phyloP scores from a whole-genome alignment of 805 yeast genomes.

The Starmerella kuoi region DNA sequence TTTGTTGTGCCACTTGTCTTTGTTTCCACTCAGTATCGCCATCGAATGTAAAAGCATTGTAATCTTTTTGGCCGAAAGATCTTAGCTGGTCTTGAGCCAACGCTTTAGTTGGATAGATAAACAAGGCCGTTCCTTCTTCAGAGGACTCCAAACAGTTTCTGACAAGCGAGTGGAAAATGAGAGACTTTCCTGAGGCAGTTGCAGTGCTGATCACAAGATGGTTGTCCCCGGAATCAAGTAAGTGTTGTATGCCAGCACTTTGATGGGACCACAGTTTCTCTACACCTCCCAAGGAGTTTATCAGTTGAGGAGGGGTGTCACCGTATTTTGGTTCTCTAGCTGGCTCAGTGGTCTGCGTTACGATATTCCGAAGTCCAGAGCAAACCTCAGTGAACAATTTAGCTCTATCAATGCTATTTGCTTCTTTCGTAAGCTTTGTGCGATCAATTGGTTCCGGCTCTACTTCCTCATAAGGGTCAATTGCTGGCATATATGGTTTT shows the following conservation, averaged over 20 bases:
- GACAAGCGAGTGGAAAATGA: slow-evolving; percentile 83
- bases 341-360: slow-evolving; percentile 51
- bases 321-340: slow-evolving; percentile 12
- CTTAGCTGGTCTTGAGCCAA: slow-evolving; percentile 88
- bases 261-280: slow-evolving; percentile 67
- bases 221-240: slow-evolving; percentile 34
- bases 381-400: slow-evolving; percentile 1
- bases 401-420: neutral
- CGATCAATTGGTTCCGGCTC: neutral
- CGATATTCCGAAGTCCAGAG: slow-evolving; percentile 27
- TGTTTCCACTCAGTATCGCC: slow-evolving; percentile 70
- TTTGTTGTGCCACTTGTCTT: slow-evolving; percentile 43
- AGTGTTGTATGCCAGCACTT: slow-evolving; percentile 49
- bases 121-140: slow-evolving; percentile 54
- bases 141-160: slow-evolving; percentile 34
- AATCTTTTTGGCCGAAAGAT: slow-evolving; percentile 47
- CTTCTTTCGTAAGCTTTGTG: neutral
- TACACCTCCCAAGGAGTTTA: slow-evolving; percentile 40
- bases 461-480: neutral
- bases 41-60: slow-evolving; percentile 56
- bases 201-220: slow-evolving; percentile 86
- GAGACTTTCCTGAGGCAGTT: slow-evolving; percentile 91
- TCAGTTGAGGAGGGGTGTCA: slow-evolving; percentile 19
- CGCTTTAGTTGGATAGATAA: slow-evolving; percentile 93
- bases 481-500: neutral